phyloP scores from a whole-genome alignment of 2,329 filamentous ascomycete species.

The Colletotrichum orchidophilum region DNA sequence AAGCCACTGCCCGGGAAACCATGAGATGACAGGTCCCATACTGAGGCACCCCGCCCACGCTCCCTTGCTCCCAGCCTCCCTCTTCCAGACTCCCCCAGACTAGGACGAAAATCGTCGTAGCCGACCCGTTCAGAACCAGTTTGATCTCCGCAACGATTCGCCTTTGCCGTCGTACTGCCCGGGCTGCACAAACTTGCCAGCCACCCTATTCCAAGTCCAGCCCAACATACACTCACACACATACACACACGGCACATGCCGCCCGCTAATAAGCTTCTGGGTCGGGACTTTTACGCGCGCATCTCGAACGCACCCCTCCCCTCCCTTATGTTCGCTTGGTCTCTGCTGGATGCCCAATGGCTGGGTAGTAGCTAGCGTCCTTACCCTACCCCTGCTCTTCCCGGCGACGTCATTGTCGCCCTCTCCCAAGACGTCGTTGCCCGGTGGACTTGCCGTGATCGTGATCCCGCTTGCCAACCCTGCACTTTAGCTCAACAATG shows the following conservation, averaged over 20 bases:
- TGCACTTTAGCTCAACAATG: neutral
- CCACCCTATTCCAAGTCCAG: neutral
- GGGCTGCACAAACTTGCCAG: neutral
- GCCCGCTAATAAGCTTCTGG: constrained; percentile 8
- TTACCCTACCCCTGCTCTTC: too few species aligned
- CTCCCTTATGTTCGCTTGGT: neutral
- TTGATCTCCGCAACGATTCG: constrained; percentile 16
- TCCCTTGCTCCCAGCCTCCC: neutral
- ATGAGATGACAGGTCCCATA: neutral
- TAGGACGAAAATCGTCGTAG: constrained; percentile 7
- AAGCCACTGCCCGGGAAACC: neutral
- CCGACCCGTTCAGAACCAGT: constrained; percentile 1
- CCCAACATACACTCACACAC: constrained; percentile 8
- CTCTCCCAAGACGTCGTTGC: neutral
- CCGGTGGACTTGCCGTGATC: neutral
- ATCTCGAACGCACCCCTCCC: neutral
- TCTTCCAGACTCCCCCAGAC: constrained; percentile 10
- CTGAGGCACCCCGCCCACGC: constrained; percentile 7
- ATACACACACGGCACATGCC: constrained; percentile 20
- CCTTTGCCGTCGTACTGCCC: neutral
- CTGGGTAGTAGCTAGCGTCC: neutral
- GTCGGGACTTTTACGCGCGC: neutral
- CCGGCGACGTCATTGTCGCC: neutral
- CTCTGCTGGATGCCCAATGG: neutral
- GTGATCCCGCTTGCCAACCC: neutral